Evolutionary conservation across 108 stramenopile species (phyloP).

Genomic region (Nitzschia putrida): DNA sequence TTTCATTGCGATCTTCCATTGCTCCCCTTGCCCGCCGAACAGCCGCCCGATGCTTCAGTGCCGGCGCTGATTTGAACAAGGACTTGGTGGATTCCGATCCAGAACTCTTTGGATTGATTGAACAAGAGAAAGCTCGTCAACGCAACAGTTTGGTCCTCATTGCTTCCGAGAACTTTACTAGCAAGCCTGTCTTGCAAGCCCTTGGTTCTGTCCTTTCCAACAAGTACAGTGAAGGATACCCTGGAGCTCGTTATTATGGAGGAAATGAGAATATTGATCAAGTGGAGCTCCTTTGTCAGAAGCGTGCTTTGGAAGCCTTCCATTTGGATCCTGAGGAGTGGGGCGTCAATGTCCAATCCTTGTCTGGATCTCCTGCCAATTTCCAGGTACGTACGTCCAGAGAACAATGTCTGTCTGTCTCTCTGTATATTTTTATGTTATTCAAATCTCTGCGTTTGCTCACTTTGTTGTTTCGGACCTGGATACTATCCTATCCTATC

Average conservation of each 20-base stretch:
- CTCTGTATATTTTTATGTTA: neutral
- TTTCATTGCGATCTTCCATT: constrained; percentile 34
- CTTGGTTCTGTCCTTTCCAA: constrained; percentile 97
- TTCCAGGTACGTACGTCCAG: constrained; percentile 93
- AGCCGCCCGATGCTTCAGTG: constrained; percentile 27
- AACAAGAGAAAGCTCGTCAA: constrained; percentile 93
- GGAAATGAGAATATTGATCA: constrained; percentile 97
- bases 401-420: neutral
- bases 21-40: constrained; percentile 42
- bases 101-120: constrained; percentile 88
- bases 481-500: too few relatives aligned
- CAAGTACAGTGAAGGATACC: constrained; percentile 96
- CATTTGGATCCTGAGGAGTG: constrained; percentile 90
- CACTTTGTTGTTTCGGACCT: neutral
- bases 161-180: constrained; percentile 95
- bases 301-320: constrained; percentile 95
- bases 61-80: constrained; percentile 78
- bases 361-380: constrained; percentile 98
- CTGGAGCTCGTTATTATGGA: constrained; percentile 94
- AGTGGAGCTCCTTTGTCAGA: constrained; percentile 96
- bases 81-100: constrained; percentile 89
- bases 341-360: constrained; percentile 93
- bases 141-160: constrained; percentile 90
- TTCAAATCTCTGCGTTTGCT: neutral
- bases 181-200: constrained; percentile 93